phyloP scores from a whole-genome alignment of 2,329 filamentous ascomycete species.

The Ceratocystiopsis sp. region DNA sequence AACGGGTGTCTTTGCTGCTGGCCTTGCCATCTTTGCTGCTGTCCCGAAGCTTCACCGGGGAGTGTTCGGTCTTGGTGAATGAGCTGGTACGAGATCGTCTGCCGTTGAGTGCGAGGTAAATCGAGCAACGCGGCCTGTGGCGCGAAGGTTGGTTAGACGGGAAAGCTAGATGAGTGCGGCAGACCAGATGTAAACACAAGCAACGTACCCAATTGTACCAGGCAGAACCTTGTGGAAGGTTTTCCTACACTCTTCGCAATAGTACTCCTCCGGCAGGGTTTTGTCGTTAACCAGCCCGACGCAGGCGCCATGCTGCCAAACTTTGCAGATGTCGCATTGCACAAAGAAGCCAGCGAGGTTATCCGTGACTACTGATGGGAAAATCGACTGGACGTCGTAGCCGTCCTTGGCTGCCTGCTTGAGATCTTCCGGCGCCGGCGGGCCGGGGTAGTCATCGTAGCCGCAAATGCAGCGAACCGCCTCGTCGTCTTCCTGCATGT shows the following conservation, averaged over 20 bases:
- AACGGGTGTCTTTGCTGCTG: constrained; percentile 1
- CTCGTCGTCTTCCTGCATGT: constrained; percentile 76
- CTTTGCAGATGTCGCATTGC: constrained; percentile 93
- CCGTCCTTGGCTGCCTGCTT: constrained; percentile 37
- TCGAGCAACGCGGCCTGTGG: constrained; percentile 46
- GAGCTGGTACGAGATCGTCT: constrained; percentile 45
- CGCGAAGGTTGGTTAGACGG: constrained; percentile 19
- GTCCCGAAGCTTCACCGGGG: constrained; percentile 20
- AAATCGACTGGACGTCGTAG: constrained; percentile 38
- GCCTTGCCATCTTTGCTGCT: constrained; percentile 38
- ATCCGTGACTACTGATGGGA: constrained; percentile 50
- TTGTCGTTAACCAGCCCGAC: constrained; percentile 93
- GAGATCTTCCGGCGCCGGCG: constrained; percentile 40
- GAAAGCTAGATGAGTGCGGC: not conserved
- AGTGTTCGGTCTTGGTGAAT: constrained; percentile 36
- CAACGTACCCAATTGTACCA: constrained; percentile 66
- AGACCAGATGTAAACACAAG: no score
- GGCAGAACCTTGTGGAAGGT: constrained; percentile 75
- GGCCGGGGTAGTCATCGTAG: constrained; percentile 85
- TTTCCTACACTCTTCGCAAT: constrained; percentile 86
- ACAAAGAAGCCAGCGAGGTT: constrained; percentile 92
- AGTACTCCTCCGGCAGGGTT: constrained; percentile 90
- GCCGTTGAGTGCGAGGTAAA: constrained; percentile 44
- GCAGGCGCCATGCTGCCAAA: constrained; percentile 97
- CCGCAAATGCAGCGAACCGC: constrained; percentile 91